Evolutionary conservation across 1,284 basidiomycete species (phyloP).

Genomic region (Moesziomyces sp.): DNA sequence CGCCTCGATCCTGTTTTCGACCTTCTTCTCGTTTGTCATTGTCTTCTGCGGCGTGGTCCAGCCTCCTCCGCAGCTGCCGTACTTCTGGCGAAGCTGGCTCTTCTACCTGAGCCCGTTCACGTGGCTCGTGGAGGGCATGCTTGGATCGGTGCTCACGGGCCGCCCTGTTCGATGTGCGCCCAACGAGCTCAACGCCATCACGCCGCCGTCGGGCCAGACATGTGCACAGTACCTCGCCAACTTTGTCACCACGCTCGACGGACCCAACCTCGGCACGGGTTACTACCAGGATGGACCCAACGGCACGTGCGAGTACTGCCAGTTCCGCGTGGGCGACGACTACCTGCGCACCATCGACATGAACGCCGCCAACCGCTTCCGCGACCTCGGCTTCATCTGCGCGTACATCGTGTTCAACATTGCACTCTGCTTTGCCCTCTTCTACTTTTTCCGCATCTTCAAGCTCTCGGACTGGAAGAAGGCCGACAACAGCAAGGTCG

Average conservation of each 20-base stretch:
- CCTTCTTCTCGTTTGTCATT: constrained; percentile 75
- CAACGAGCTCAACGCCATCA: constrained; percentile 68
- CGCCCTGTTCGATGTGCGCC: constrained; percentile 68
- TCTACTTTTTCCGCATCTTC: constrained; percentile 58
- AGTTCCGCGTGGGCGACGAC: constrained; percentile 74
- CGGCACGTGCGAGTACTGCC: constrained; percentile 70
- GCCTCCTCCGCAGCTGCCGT: constrained; percentile 55
- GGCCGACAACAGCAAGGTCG: constrained; percentile 15
- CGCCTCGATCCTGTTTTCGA: constrained; percentile 75
- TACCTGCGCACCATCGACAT: constrained; percentile 61
- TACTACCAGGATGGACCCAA: constrained; percentile 44
- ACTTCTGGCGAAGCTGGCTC: constrained; percentile 50
- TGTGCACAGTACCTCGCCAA: constrained; percentile 69
- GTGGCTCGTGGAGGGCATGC: constrained; percentile 69
- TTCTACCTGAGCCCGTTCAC: constrained; percentile 80
- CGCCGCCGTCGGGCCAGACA: constrained; percentile 67
- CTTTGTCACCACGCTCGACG: constrained; percentile 50
- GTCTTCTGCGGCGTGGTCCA: constrained; percentile 73
- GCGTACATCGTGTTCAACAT: constrained; percentile 76
- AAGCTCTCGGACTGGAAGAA: constrained; percentile 28
- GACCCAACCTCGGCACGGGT: constrained; percentile 34
- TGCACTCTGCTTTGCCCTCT: constrained; percentile 46
- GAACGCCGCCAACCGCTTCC: constrained; percentile 34
- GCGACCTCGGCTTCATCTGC: constrained; percentile 71
- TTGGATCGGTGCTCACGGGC: constrained; percentile 67